Evolutionary conservation across 768 basidiomycete genomes (phyloP).

Genomic region (Amanita exitialis): DNA sequence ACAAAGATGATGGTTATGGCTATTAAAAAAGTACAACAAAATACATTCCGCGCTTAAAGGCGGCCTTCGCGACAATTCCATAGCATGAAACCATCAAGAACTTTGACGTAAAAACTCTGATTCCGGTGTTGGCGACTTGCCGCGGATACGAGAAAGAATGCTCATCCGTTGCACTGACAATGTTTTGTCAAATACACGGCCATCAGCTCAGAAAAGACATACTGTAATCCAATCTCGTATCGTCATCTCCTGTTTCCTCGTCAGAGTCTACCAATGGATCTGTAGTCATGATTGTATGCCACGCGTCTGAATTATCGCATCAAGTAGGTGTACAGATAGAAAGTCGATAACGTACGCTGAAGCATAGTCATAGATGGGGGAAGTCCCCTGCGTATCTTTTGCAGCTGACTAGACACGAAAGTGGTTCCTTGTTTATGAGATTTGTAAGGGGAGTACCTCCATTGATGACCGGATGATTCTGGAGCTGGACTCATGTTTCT

Average conservation of each 20-base stretch:
- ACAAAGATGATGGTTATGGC: no score
- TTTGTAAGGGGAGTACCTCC: conserved; percentile 29
- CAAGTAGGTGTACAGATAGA: neutral
- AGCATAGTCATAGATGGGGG: conserved; percentile 44
- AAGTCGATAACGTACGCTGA: conserved; percentile 41
- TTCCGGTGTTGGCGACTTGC: conserved; percentile 49
- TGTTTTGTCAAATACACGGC: conserved; percentile 3
- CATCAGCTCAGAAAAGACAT: neutral
- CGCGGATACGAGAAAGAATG: conserved; percentile 48
- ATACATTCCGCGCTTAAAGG: conserved; percentile 1
- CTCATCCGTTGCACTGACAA: conserved; percentile 46
- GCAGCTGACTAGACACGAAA: neutral
- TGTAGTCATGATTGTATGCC: conserved; percentile 53
- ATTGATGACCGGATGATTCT: conserved; percentile 9
- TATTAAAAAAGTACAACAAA: neutral
- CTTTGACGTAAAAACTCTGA: conserved; percentile 14
- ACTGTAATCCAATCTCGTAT: conserved; percentile 61
- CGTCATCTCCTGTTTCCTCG: conserved; percentile 56
- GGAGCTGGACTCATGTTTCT: neutral
- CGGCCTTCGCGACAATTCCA: neutral
- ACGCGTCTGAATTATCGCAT: conserved; percentile 44
- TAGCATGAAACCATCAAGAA: neutral
- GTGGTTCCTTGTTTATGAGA: neutral
- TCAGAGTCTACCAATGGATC: conserved; percentile 75
- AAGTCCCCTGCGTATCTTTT: conserved; percentile 10